Evolutionary conservation across 1,284 basidiomycete genomes (phyloP).

Genomic region (Mycena sp.): DNA sequence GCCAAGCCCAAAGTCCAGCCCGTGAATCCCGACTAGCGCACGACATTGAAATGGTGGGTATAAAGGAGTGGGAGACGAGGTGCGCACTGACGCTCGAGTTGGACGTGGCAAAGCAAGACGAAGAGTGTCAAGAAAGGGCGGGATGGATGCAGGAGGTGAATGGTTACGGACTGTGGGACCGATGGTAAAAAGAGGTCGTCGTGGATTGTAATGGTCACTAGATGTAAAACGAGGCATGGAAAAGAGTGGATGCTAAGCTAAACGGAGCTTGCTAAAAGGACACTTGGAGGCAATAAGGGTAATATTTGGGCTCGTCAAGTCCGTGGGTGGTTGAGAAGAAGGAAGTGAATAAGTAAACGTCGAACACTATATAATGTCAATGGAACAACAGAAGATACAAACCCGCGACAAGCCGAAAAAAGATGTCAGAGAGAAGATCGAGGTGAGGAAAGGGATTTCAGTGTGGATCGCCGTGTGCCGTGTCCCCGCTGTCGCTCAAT

Average conservation of each 20-base stretch:
- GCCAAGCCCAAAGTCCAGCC: constrained; percentile 19
- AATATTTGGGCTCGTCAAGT: constrained; percentile 31
- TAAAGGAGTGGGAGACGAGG: constrained; percentile 38
- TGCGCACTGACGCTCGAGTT: constrained; percentile 44
- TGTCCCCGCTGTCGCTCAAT: constrained; percentile 64
- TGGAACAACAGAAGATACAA: constrained; percentile 27
- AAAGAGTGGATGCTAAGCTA: constrained; percentile 29
- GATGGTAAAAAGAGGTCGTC: constrained; percentile 1
- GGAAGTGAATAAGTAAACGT: constrained; percentile 31
- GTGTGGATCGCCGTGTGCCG: constrained; percentile 55
- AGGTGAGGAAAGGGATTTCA: constrained; percentile 34
- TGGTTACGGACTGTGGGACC: not conserved
- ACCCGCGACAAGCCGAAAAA: constrained; percentile 25
- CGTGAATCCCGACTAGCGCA: constrained; percentile 2
- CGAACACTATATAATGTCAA: constrained; percentile 32
- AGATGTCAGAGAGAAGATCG: constrained; percentile 14
- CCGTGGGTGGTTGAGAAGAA: constrained; percentile 23
- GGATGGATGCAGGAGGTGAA: constrained; percentile 1
- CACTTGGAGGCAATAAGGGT: constrained; percentile 29
- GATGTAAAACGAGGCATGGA: constrained; percentile 19
- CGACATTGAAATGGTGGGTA: constrained; percentile 18
- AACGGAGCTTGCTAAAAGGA: constrained; percentile 17
- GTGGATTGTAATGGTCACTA: constrained; percentile 9
- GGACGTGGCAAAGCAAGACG: constrained; percentile 20
- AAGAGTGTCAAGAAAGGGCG: constrained; percentile 22